A percentile compares a stretch with the other conserved stretches of the same genome.
phyloP scores from a whole-genome alignment of 306 rosid genomes.

The Begonia peltatifolia region DNA sequence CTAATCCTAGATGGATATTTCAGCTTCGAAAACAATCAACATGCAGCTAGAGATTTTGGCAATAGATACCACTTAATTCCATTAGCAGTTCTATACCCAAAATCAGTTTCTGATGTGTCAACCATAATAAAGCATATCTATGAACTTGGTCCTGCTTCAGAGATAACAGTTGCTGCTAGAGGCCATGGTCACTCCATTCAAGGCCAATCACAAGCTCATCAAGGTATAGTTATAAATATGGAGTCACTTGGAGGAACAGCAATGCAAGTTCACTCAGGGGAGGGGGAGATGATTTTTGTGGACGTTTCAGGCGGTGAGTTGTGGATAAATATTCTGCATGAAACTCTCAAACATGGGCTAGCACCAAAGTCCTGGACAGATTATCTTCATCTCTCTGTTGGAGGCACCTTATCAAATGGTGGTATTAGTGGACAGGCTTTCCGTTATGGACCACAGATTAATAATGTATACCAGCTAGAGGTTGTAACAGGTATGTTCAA shows the following conservation, averaged over 20 bases:
- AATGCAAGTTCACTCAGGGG: constrained; percentile 25
- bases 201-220: constrained; percentile 70
- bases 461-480: constrained; percentile 60
- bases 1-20: constrained; percentile 64
- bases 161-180: constrained; percentile 69
- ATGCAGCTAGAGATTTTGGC: constrained; percentile 74
- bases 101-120: constrained; percentile 57
- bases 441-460: constrained; percentile 81
- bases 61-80: constrained; percentile 55
- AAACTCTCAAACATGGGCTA: constrained; percentile 64
- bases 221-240: constrained; percentile 71
- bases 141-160: constrained; percentile 41
- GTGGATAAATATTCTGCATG: constrained; percentile 84
- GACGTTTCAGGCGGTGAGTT: constrained; percentile 86
- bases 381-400: constrained; percentile 85
- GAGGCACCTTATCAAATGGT: constrained; percentile 87
- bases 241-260: constrained; percentile 43
- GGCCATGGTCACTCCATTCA: constrained; percentile 87
- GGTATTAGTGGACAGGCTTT: constrained; percentile 96
- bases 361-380: constrained; percentile 98
- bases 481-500: constrained; percentile 66
- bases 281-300: constrained; percentile 44
- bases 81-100: constrained; percentile 63
- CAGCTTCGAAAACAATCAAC: constrained; percentile 34
- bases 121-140: constrained; percentile 31